Conservation (phyloP, 352 stramenopile species). For the Ophiocytium majus region DNA sequence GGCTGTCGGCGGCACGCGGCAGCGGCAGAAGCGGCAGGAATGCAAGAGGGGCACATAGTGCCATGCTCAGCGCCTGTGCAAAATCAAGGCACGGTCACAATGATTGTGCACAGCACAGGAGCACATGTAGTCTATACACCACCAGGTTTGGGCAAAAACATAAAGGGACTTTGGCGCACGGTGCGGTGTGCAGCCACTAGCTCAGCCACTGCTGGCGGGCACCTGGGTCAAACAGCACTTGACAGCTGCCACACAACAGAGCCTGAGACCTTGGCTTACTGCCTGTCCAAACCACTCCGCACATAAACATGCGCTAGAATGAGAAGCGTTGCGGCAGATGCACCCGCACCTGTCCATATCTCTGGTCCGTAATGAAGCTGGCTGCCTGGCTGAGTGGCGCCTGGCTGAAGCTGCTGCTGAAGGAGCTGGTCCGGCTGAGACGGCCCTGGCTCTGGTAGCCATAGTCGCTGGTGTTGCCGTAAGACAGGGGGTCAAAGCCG, state of each 20-base stretch:
- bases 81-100: not conserved
- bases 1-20: not conserved
- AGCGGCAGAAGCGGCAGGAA: not conserved
- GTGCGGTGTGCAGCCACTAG: not conserved
- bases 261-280: not conserved
- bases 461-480: not conserved
- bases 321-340: not conserved
- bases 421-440: not conserved
- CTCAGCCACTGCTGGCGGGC: not conserved
- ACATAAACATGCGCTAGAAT: not conserved
- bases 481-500: conserved; percentile 6
- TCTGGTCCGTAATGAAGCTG: not conserved
- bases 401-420: conserved; percentile 19
- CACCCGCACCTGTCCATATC: not conserved
- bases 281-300: not conserved
- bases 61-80: not conserved
- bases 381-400: not conserved
- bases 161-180: too few species aligned
- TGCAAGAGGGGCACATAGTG: not conserved
- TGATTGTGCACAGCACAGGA: not conserved
- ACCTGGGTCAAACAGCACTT: not conserved
- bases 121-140: not conserved
- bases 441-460: conserved; percentile 18
- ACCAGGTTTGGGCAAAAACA: too few species aligned
- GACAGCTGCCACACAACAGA: not conserved